Evolutionary conservation across 2,329 filamentous ascomycete species (phyloP).

Genomic region (Ophiosphaerella herpotricha): DNA sequence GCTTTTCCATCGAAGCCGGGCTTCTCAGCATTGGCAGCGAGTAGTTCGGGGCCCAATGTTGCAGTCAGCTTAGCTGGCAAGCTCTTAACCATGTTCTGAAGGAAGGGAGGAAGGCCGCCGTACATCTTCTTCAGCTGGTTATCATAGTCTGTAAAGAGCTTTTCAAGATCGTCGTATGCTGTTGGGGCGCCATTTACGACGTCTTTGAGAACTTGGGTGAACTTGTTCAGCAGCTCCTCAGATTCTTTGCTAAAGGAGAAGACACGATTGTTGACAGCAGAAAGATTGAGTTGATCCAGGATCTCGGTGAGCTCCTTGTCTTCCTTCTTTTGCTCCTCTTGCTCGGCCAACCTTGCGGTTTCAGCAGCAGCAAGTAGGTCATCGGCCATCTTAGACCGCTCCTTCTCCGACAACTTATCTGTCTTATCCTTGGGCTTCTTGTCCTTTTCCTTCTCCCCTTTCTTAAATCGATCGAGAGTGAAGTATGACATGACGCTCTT

Average conservation of each 20-base stretch:
- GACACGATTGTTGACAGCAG: conserved; percentile 81
- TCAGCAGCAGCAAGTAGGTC: conserved; percentile 41
- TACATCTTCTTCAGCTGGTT: conserved; percentile 67
- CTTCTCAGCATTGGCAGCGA: conserved; percentile 78
- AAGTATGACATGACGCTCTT: conserved; percentile 46
- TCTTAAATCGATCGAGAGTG: conserved; percentile 34
- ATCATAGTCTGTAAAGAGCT: conserved; percentile 66
- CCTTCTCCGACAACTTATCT: conserved; percentile 41
- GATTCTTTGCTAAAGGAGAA: conserved; percentile 85
- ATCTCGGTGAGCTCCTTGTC: conserved; percentile 75
- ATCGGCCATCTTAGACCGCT: conserved; percentile 42
- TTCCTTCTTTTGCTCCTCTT: conserved; percentile 57
- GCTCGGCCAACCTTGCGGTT: conserved; percentile 36
- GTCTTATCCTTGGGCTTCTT: conserved; percentile 24
- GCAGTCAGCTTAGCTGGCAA: conserved; percentile 81
- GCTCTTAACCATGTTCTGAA: conserved; percentile 85
- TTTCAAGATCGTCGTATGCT: conserved; percentile 86
- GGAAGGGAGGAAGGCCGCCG: conserved; percentile 70
- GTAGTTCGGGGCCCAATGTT: conserved; percentile 76
- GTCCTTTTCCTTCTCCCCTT: conserved; percentile 39
- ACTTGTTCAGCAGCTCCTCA: conserved; percentile 77
- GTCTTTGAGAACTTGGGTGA: conserved; percentile 90
- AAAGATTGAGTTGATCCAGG: conserved; percentile 82
- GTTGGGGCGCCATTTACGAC: conserved; percentile 91
- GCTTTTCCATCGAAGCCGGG: conserved; percentile 51